phyloP scores from a whole-genome alignment of 2,329 filamentous ascomycete genomes.

The Hortaea sp. region DNA sequence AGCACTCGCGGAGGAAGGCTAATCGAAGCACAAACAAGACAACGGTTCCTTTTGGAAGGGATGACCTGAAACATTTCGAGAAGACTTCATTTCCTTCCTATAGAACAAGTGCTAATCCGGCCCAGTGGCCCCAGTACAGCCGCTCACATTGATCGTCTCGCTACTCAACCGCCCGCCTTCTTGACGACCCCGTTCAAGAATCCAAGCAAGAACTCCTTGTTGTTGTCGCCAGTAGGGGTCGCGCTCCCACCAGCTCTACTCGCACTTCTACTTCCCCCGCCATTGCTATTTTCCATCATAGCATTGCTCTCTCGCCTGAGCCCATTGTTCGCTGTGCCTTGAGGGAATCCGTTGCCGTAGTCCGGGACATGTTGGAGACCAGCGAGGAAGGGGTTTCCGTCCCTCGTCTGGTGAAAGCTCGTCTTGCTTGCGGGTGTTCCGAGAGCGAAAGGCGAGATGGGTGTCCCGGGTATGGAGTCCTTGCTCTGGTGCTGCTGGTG shows the following conservation, averaged over 20 bases:
- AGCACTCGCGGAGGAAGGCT: too few species aligned
- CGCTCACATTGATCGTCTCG: neutral
- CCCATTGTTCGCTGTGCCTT: neutral
- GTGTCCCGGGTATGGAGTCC: conserved; percentile 17
- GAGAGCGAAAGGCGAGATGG: conserved; percentile 23
- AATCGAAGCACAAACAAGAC: too few species aligned
- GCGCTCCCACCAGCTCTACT: conserved; percentile 4
- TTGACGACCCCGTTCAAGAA: conserved; percentile 27
- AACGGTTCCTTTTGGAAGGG: too few species aligned
- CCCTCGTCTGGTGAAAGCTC: neutral
- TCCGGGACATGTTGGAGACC: neutral
- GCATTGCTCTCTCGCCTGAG: neutral
- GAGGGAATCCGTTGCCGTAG: neutral
- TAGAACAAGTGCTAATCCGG: too few species aligned
- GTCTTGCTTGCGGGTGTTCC: conserved; percentile 13
- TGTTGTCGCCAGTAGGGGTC: conserved; percentile 22
- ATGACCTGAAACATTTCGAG: too few species aligned
- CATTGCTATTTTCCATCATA: conserved; percentile 1
- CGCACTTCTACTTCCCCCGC: neutral
- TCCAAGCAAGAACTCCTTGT: conserved; percentile 26
- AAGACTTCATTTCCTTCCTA: too few species aligned
- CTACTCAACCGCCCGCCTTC: conserved; percentile 16
- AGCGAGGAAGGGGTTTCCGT: conserved; percentile 1
- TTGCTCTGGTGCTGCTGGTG: neutral
- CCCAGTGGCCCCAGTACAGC: too few species aligned